A percentile compares a stretch with the other conserved stretches of the same genome.
These are phyloP conservation scores for Diutina rugosa DNA, from an alignment of 1,139 yeast genomes.

Conservation along the genomic window DNA sequence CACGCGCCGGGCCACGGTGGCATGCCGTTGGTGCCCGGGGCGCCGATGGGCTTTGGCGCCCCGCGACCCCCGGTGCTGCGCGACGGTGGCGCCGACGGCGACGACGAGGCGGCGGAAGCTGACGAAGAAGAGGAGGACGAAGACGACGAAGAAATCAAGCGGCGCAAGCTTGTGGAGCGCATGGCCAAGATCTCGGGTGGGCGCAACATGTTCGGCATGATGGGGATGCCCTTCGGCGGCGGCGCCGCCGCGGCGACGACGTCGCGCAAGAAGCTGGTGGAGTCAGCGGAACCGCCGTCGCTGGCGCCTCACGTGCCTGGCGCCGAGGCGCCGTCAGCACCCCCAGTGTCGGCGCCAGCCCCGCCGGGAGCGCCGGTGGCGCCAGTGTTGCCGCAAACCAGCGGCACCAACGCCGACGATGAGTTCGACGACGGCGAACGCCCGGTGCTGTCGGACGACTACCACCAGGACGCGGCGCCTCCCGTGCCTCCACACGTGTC, in stretches of 20 bases:
- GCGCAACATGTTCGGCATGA: conserved; percentile 78
- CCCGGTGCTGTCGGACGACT: not conserved
- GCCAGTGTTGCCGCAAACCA: not conserved
- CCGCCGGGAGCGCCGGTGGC: not conserved
- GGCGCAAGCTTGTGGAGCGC: conserved; percentile 67
- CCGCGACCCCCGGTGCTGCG: not conserved
- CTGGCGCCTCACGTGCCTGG: not conserved
- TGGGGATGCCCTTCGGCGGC: conserved; percentile 52
- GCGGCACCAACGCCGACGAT: not conserved
- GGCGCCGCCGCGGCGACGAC: conserved; percentile 19
- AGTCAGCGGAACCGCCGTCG: conserved; percentile 3
- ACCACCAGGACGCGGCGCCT: not conserved
- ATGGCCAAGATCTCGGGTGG: conserved; percentile 96
- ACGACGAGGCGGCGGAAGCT: not conserved
- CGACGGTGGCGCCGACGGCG: not conserved
- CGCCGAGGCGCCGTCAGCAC: not conserved
- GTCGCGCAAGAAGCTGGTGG: conserved; percentile 10
- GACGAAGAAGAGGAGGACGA: conserved; percentile 11
- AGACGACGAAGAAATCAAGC: conserved; percentile 31
- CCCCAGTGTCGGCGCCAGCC: not conserved
- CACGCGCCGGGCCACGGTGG: not conserved
- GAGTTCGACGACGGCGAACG: not conserved
- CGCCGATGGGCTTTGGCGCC: not conserved
- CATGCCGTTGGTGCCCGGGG: not conserved
- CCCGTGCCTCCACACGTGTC: not conserved